Evolutionary conservation across 768 basidiomycete species (phyloP), one percentile per base, ranked within the genome.

Genomic region (Auriscalpium microsporum): DNA sequence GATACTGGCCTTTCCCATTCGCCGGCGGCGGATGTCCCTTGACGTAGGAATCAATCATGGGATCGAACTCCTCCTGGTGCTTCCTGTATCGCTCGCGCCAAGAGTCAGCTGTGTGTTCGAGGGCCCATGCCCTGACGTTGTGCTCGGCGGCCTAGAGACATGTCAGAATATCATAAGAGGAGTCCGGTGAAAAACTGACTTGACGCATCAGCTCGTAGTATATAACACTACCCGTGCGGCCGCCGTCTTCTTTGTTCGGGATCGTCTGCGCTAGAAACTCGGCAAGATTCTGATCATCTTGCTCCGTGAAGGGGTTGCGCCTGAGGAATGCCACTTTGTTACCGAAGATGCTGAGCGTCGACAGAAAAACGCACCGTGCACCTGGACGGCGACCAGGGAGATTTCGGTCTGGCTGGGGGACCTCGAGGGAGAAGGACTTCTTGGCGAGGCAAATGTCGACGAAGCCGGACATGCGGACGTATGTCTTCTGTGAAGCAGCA

Each of bases 81-180:
- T 62, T 63, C 58, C 58, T 62, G 56, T 65, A 65, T 2, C 55
- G 59, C 49, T 65, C 59, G 10, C 57, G 62, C 64, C 64, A 65
- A 8, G 58, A 52, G 38, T 56, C 52, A 49, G 55, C 48, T 4
- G 64, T 55, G 34, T 65, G 64, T 8, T 56, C 54, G 6, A 21
- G 50, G 8, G 58, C 63, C 64, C 64, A 59, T 8, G 14, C 42
- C 50, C 59, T 54, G 35, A 51, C 51, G 16, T 55, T 55, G 34
- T 53, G 42, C 10, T 53, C 21, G 19, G 45, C 58, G 57, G 44
- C n/a, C 44, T 45, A 10, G 44, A 42, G 23, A 44, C 36, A 13
- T 16, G 11, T 59, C 33, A 38, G 19, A 28, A 35, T 19, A 17
- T 14, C 8, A 11, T 19, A 35, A 28, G 28, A 28, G 28, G 7